Evolutionary conservation across 208 protist genomes (phyloP).

Genomic region (Trypanosoma vivax): DNA sequence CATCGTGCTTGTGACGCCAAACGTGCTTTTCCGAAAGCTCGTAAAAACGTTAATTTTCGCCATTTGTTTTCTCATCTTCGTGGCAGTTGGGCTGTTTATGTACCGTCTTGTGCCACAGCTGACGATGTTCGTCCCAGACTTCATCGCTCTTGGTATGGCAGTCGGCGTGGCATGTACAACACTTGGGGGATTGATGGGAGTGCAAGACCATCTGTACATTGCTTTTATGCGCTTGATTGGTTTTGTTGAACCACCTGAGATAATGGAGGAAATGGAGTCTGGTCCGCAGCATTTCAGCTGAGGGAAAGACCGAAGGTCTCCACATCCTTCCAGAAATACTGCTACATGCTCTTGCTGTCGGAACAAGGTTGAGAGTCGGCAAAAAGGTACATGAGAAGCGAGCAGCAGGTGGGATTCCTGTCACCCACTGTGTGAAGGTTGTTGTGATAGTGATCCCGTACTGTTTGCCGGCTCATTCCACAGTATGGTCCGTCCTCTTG

Average conservation of each 20-base stretch:
- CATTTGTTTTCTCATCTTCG: conserved; percentile 25
- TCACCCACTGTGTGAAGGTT: too few species aligned
- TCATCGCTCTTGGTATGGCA: conserved; percentile 32
- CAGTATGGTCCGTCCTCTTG: too few species aligned
- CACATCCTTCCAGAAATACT: too few species aligned
- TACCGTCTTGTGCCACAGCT: conserved; percentile 17
- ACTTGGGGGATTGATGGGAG: conserved; percentile 70
- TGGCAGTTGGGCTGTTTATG: conserved; percentile 11
- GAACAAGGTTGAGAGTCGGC: too few species aligned
- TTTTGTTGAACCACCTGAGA: conserved; percentile 23
- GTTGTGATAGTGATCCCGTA: too few species aligned
- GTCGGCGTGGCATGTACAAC: conserved; percentile 40
- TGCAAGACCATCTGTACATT: conserved; percentile 66
- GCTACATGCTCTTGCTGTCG: too few species aligned
- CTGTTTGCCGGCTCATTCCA: too few species aligned
- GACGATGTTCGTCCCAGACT: conserved; percentile 19
- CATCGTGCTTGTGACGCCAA: conserved; percentile 47
- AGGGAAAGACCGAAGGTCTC: neutral
- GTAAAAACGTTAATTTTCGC: conserved; percentile 53
- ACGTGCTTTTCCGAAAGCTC: conserved; percentile 56
- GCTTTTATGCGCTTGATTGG: conserved; percentile 46
- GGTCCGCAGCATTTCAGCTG: neutral
- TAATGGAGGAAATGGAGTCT: conserved; percentile 18
- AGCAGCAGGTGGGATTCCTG: too few species aligned
- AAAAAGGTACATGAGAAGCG: too few species aligned